phyloP scores from a whole-genome alignment of 495 filamentous ascomycete genomes.

The Lepidopterella palustris region DNA sequence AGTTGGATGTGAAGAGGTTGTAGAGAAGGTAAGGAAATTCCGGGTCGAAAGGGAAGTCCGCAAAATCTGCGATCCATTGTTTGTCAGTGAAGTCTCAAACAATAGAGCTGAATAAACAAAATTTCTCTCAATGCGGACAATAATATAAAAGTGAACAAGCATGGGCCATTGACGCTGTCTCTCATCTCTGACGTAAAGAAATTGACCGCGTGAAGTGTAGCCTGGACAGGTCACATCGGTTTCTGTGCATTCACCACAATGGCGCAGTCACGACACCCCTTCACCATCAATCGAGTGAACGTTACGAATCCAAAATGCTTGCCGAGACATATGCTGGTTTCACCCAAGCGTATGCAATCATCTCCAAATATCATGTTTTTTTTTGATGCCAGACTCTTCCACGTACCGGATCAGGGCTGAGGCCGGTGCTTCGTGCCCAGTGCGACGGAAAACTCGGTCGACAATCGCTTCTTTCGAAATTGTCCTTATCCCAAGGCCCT shows the following conservation, averaged over 20 bases:
- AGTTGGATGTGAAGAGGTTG: background rate
- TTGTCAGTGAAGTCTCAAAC: background rate
- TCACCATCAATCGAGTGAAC: no score
- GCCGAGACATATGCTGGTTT: no score
- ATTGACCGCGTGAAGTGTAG: no score
- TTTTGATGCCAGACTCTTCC: background rate
- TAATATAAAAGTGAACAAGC: no score
- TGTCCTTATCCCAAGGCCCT: background rate
- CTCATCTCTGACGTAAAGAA: no score
- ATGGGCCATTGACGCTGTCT: no score
- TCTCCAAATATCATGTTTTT: no score
- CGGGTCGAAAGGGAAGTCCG: background rate
- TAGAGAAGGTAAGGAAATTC: background rate
- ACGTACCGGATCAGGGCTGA: background rate
- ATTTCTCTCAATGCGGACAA: background rate
- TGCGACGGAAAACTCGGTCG: background rate
- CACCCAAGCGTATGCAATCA: no score
- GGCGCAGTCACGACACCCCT: no score
- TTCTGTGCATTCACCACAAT: no score
- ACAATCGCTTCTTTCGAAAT: background rate
- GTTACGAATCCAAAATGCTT: no score
- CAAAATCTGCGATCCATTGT: conserved; percentile 1
- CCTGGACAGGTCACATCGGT: no score
- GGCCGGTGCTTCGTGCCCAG: background rate
- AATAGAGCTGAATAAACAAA: conserved; percentile 1